These are phyloP conservation scores for Rhizopus arrhizus DNA, from an alignment of 371 early-diverging fungal genomes.

Conservation along the genomic window DNA sequence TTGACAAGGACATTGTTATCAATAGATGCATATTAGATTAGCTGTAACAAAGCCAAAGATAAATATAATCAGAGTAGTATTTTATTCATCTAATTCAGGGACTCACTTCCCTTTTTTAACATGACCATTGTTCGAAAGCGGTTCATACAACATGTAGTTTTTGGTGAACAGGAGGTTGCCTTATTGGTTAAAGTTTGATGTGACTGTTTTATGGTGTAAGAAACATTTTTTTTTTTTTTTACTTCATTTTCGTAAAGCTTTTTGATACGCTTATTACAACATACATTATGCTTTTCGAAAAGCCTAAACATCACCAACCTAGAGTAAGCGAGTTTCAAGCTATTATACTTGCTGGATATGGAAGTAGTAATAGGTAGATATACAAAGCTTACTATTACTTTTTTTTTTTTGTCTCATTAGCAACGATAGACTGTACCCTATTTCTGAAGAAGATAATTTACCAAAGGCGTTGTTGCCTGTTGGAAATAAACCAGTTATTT, in stretches of 20 bases:
- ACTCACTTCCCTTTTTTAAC: background rate
- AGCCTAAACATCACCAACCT: conserved; percentile 39
- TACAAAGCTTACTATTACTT: too few relatives aligned
- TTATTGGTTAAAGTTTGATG: background rate
- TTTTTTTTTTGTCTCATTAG: too few relatives aligned
- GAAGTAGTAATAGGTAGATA: conserved; percentile 64
- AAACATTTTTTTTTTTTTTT: conserved; percentile 4
- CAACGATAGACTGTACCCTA: conserved; percentile 68
- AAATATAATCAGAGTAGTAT: too few relatives aligned
- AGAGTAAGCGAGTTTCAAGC: conserved; percentile 72
- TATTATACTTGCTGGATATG: conserved; percentile 78
- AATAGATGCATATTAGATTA: too few relatives aligned
- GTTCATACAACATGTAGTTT: too few relatives aligned
- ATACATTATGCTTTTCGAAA: conserved; percentile 46
- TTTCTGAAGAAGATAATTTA: conserved; percentile 78
- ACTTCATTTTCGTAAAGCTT: background rate
- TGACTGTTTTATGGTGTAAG: background rate
- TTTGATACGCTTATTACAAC: background rate
- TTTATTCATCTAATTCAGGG: too few relatives aligned
- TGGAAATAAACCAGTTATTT: conserved; percentile 91
- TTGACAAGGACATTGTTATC: too few relatives aligned
- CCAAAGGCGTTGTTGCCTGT: conserved; percentile 93
- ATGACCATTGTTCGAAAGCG: too few relatives aligned
- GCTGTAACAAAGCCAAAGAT: too few relatives aligned
- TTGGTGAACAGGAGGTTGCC: too few relatives aligned